These are phyloP conservation scores for Fusarium heterosporum DNA, from an alignment of 2,329 filamentous ascomycete species.

Conservation along the genomic window DNA sequence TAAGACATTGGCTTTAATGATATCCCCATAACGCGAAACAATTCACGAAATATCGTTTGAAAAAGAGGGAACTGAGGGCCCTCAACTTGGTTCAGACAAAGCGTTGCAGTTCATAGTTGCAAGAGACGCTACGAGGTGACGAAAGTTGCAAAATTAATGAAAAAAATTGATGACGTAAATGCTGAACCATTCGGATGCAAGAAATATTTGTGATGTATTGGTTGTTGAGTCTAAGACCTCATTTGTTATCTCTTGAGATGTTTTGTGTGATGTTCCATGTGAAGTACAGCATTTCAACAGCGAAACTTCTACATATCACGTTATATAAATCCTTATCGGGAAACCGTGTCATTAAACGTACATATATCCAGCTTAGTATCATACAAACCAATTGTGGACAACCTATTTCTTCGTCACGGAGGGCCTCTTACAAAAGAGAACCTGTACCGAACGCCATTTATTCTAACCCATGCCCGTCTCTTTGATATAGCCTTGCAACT, in stretches of 20 bases:
- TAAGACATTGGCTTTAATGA: slow-evolving; percentile 30
- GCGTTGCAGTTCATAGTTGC: slow-evolving; percentile 34
- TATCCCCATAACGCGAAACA: slow-evolving; percentile 29
- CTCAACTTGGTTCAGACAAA: slow-evolving; percentile 24
- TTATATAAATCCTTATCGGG: neutral
- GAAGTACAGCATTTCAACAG: neutral
- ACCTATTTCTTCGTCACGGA: slow-evolving; percentile 13
- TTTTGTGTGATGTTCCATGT: neutral
- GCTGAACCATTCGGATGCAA: neutral
- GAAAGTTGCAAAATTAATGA: slow-evolving; percentile 45
- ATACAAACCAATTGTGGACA: slow-evolving; percentile 34
- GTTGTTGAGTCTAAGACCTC: too few species aligned
- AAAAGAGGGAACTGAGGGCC: slow-evolving; percentile 25
- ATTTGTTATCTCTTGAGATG: too few species aligned
- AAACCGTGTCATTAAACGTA: slow-evolving; percentile 38
- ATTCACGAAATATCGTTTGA: slow-evolving; percentile 34
- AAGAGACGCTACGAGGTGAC: slow-evolving; percentile 34
- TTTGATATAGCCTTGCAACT: slow-evolving; percentile 9
- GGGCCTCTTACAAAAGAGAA: slow-evolving; percentile 19
- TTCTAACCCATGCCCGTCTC: slow-evolving; percentile 31
- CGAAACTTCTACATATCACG: neutral
- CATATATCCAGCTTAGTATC: slow-evolving; percentile 35
- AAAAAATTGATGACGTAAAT: slow-evolving; percentile 37
- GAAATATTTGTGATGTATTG: neutral
- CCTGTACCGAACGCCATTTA: slow-evolving; percentile 30